Conservation (phyloP, 179 eudicot species). For the Sideroxylon spinosum region DNA sequence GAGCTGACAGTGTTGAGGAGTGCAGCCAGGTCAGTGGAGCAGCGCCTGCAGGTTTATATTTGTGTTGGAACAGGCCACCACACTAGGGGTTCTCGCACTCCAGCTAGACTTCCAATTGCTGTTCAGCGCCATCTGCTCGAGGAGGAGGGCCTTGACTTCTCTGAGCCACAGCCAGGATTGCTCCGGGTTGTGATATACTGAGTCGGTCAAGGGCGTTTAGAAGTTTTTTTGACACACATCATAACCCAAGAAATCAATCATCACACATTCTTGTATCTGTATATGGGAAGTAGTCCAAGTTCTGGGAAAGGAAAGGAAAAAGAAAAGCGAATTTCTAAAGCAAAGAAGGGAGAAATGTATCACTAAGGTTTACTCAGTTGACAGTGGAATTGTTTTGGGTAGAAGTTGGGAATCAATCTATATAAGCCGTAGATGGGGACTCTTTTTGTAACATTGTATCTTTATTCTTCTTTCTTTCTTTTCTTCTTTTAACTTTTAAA, state of each 20-base stretch:
- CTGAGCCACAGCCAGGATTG: constrained; percentile 91
- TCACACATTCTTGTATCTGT: constrained; percentile 25
- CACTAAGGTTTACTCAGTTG: constrained; percentile 22
- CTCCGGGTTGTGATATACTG: constrained; percentile 78
- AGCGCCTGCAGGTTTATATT: constrained; percentile 59
- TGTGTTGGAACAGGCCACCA: constrained; percentile 98
- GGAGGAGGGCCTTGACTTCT: constrained; percentile 83
- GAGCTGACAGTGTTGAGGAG: constrained; percentile 61
- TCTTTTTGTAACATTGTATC: constrained; percentile 17
- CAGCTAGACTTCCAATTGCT: constrained; percentile 78
- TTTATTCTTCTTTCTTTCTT: constrained; percentile 9
- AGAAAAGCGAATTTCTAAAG: neutral
- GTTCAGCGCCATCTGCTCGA: constrained; percentile 86
- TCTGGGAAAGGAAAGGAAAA: constrained; percentile 17
- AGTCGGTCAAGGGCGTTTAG: constrained; percentile 27
- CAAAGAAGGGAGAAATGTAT: constrained; percentile 22
- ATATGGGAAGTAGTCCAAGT: constrained; percentile 30
- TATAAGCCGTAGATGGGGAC: constrained; percentile 1
- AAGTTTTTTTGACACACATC: constrained; percentile 22
- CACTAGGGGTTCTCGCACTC: constrained; percentile 84
- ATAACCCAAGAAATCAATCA: constrained; percentile 15
- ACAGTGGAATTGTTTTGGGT: constrained; percentile 18
- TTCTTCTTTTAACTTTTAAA: neutral
- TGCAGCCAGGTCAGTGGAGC: constrained; percentile 68
- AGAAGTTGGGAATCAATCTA: constrained; percentile 7